Evolutionary conservation across 305 asterid genomes (phyloP).

Genomic region (Solanum hybrid): DNA sequence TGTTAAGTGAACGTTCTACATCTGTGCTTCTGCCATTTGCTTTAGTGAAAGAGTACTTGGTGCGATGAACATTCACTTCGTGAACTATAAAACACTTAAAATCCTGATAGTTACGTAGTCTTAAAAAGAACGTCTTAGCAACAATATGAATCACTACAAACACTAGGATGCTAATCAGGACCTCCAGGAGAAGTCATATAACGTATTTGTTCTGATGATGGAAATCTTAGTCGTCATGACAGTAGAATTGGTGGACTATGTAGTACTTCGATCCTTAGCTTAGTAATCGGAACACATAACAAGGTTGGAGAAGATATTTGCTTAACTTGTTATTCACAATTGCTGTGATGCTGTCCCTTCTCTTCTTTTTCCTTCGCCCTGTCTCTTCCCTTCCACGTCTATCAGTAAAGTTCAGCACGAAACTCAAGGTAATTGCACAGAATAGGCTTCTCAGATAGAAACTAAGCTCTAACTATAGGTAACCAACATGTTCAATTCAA

Average conservation of each 20-base stretch:
- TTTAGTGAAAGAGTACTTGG: background rate
- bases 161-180: background rate
- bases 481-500: background rate
- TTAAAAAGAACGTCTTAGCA: background rate
- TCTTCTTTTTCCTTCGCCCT: background rate
- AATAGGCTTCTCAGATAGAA: background rate
- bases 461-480: background rate
- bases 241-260: background rate
- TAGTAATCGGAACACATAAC: background rate
- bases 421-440: background rate
- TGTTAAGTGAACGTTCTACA: background rate
- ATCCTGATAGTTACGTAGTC: background rate
- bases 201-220: background rate
- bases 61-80: background rate
- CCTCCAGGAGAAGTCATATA: background rate
- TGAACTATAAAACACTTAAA: background rate
- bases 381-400: background rate
- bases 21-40: background rate
- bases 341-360: background rate
- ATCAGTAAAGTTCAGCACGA: background rate
- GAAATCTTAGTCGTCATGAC: background rate
- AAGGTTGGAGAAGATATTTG: background rate
- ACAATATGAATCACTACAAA: background rate
- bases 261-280: background rate
- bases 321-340: background rate